A percentile compares a stretch with the other conserved stretches of the same genome.
phyloP scores from a whole-genome alignment of 169 alveolate species.

The Perkinsus olseni region DNA sequence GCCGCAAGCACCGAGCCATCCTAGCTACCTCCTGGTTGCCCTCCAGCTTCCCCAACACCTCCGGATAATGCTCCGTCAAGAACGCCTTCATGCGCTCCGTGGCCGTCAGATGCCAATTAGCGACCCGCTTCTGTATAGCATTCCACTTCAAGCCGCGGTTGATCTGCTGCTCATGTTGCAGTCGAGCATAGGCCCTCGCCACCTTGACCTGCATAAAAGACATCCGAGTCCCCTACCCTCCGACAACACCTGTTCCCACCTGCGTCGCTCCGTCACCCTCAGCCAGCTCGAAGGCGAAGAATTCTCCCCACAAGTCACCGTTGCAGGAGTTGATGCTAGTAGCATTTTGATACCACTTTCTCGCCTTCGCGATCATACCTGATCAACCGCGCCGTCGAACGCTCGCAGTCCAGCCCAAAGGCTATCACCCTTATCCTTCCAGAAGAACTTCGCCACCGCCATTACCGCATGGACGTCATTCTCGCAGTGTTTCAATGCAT shows the following conservation, averaged over 20 bases:
- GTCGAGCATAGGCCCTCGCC: slow-evolving; percentile 1
- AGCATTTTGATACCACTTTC: slow-evolving; percentile 80
- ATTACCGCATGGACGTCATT: slow-evolving; percentile 69
- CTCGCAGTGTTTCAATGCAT: slow-evolving; percentile 74
- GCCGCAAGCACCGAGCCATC: background rate
- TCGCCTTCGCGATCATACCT: slow-evolving; percentile 66
- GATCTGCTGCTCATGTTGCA: slow-evolving; percentile 1
- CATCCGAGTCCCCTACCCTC: slow-evolving; percentile 31
- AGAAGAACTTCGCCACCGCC: slow-evolving; percentile 76
- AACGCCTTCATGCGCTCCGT: background rate
- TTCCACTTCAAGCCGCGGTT: slow-evolving; percentile 34
- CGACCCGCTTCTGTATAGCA: slow-evolving; percentile 47
- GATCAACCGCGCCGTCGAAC: background rate
- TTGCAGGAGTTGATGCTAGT: slow-evolving; percentile 52
- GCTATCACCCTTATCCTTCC: slow-evolving; percentile 55
- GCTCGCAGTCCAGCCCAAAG: background rate
- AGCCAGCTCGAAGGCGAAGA: slow-evolving; percentile 68
- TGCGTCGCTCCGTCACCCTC: slow-evolving; percentile 50
- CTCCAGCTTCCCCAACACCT: background rate
- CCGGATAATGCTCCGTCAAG: background rate
- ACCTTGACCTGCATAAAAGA: background rate
- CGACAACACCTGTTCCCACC: slow-evolving; percentile 49
- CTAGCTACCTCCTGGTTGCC: background rate
- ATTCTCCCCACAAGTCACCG: slow-evolving; percentile 85
- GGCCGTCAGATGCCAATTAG: slow-evolving; percentile 47